Evolutionary conservation across 2,329 filamentous ascomycete species (phyloP), one percentile per base, ranked within the genome.

Genomic region (Neofusicoccum parvum): DNA sequence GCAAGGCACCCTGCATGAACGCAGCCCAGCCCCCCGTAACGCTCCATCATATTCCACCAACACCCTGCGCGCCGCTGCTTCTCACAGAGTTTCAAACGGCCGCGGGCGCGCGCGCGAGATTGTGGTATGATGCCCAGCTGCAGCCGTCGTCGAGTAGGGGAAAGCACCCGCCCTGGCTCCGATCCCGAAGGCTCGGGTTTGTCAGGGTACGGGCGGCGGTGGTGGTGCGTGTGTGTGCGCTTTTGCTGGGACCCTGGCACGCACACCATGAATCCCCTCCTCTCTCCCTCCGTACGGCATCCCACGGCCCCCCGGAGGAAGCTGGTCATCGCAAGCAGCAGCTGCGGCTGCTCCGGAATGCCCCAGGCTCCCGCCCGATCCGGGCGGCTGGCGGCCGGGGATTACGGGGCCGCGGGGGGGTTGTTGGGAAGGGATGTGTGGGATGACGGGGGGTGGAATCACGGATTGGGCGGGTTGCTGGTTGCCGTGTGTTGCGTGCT

Each of bases 341-440:
- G 54, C 17, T 20, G 23, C 39, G 41, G 51, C n/a, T 17, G 41
- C 54, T 32, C 41, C 54, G 54, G 54, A 59, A 59, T n/a, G 39
- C 39, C 12, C 20, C 20, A 23, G 10, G 17, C 39, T 45, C 54
- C 54, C 39, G 54, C 54, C 54, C 54, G 54, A 17, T 45, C 54
- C 54, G 41, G 23, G 23, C 54, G 41, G 39, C 6, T 17, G 23
- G 23, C 58, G n/a, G 11, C 15, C 9, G 45, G 43, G 34, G 32
- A 49, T 7, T 20, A 10, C 39, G 17, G 36, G 46, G 17, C n/a
- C 23, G 27, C 6, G 27, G 5, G 27, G 27, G 27, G 27, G 27
- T 7, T 32, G 27, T 32, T 60, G 56, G 11, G 43, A 45, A 23
- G 53, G 53, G 12, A 27, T 23, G n/a, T 23, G 41, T 45, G 54